Evolutionary conservation across 2,329 filamentous ascomycete species (phyloP), one percentile per base, ranked within the genome.

Genomic region (Ceratocystis alfenasii): DNA sequence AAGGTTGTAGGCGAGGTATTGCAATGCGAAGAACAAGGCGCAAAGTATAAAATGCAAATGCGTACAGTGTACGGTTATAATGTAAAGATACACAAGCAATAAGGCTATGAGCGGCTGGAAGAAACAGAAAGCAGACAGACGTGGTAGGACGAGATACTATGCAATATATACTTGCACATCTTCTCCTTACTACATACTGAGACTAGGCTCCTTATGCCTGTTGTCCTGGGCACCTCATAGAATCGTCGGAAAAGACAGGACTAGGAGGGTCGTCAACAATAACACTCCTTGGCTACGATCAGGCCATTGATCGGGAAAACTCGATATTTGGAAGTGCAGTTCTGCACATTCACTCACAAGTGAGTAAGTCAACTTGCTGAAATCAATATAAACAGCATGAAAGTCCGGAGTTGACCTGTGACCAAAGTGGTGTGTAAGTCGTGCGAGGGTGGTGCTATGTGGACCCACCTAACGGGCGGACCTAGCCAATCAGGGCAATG

Each of bases 381-480:
- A 44, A 41, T 20, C 20, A 44, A 25, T 6, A 33, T 7, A 28
- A 20, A 57, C 36, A 7, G n/a, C 62, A 15, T 36, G 28, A 55
- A 55, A 53, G 55, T n/a, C 25, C 28, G n/a, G 48, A 12, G 46
- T 33, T 33, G 28, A 55, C 41, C 41, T 20, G 44, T 48, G 59
- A 53, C 25, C 10, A 50, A 62, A 63, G 33, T 66, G 59, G 65
- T 57, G 25, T 66, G 65, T 45, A 48, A 30, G 65, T 66, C 65
- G 59, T 44, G 57, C 57, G 65, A 66, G 59, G 25, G 59, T 66
- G 65, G 65, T 66, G 45, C 55, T 61, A 62, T 66, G 20, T 6
- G 20, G 28, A 2, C 17, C 65, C 59, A 62, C 46, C 22, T 44
- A 15, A 20, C 10, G 12, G n/a, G 22, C 12, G 3, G 8, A 30